These are phyloP conservation scores for Paulownia fortunei DNA, from an alignment of 257 asterid species.

Conservation along the genomic window DNA sequence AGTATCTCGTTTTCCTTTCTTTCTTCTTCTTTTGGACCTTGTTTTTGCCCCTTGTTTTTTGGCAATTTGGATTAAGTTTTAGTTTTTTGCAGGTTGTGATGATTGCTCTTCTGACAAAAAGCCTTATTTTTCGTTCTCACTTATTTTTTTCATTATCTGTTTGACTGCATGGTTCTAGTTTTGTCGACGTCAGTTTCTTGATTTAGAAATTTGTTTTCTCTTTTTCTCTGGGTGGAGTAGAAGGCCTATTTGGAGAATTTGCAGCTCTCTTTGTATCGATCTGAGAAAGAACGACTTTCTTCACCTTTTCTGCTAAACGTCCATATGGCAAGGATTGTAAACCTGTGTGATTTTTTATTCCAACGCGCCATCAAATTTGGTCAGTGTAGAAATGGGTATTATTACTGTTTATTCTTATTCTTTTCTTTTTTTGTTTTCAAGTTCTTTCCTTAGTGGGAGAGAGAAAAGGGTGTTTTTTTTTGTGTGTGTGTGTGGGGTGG, in stretches of 20 bases:
- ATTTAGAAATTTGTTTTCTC: slow-evolving; percentile 5
- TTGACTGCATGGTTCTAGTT: slow-evolving; percentile 10
- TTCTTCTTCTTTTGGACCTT: background rate
- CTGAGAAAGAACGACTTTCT: background rate
- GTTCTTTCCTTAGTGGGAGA: background rate
- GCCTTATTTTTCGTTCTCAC: background rate
- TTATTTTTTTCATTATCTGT: background rate
- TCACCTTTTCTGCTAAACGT: slow-evolving; percentile 22
- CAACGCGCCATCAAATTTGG: background rate
- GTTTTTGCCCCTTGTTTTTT: background rate
- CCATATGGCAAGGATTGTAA: slow-evolving; percentile 1
- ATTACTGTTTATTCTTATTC: background rate
- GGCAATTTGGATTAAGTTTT: slow-evolving; percentile 21
- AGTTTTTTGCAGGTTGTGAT: slow-evolving; percentile 31
- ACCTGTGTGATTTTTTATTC: background rate
- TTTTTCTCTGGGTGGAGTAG: too few species aligned
- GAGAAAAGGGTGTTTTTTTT: background rate
- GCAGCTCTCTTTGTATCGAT: background rate
- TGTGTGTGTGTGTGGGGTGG: background rate
- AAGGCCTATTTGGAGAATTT: too few species aligned
- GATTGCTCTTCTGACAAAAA: slow-evolving; percentile 41
- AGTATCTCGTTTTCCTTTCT: background rate
- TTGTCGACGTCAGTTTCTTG: slow-evolving; percentile 20
- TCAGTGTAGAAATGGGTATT: background rate
- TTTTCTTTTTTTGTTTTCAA: background rate